These are phyloP conservation scores for Fusarium stilboides DNA, from an alignment of 2,329 filamentous ascomycete species.

Conservation along the genomic window DNA sequence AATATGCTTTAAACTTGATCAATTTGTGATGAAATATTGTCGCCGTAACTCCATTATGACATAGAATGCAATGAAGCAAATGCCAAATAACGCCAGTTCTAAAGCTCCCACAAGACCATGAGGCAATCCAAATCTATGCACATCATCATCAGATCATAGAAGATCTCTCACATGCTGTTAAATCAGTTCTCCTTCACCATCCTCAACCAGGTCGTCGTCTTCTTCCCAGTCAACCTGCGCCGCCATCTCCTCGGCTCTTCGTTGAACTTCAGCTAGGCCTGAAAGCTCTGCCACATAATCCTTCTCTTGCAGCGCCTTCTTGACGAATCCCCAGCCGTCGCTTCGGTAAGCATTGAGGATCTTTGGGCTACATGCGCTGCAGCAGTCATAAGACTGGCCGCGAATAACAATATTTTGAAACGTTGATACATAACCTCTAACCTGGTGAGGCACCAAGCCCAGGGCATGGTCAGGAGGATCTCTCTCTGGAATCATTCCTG, in stretches of 20 bases:
- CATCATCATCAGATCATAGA: not conserved
- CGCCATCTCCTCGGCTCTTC: slow-evolving; percentile 67
- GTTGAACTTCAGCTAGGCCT: slow-evolving; percentile 80
- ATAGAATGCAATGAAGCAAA: slow-evolving; percentile 5
- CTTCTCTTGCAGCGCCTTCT: slow-evolving; percentile 79
- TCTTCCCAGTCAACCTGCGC: slow-evolving; percentile 74
- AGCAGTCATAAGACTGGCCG: slow-evolving; percentile 83
- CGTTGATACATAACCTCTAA: slow-evolving; percentile 81
- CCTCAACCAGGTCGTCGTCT: slow-evolving; percentile 62
- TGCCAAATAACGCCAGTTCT: slow-evolving; percentile 27
- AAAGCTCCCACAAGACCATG: slow-evolving; percentile 4
- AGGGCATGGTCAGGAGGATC: slow-evolving; percentile 73
- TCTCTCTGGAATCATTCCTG: slow-evolving; percentile 63
- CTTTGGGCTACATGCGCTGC: slow-evolving; percentile 82
- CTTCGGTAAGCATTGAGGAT: slow-evolving; percentile 77
- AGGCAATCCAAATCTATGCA: slow-evolving; percentile 22
- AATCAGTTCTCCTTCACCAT: slow-evolving; percentile 36
- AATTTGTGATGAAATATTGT: not conserved
- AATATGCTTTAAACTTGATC: not conserved
- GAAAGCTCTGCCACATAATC: slow-evolving; percentile 85
- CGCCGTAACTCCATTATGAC: slow-evolving; percentile 8
- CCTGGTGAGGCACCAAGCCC: slow-evolving; percentile 83
- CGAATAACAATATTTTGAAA: slow-evolving; percentile 82
- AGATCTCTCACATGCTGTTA: slow-evolving; percentile 10
- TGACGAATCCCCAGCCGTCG: slow-evolving; percentile 83